These are phyloP conservation scores for Rhodomyrtus psidioides DNA, from an alignment of 441 rosid genomes.

Conservation along the genomic window DNA sequence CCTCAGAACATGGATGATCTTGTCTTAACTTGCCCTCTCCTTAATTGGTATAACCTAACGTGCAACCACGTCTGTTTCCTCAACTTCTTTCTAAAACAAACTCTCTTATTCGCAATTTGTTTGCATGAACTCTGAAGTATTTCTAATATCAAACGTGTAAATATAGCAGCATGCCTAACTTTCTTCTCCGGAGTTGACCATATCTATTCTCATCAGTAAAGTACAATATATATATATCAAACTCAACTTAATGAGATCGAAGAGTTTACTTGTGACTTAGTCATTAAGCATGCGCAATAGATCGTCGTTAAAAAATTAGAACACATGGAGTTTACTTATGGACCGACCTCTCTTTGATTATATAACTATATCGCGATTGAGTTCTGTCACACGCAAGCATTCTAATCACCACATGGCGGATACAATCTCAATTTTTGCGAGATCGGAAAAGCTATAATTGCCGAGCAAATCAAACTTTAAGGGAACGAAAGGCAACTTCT, in stretches of 20 bases:
- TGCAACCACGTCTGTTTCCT: background rate
- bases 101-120: too few species aligned
- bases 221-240: background rate
- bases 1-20: background rate
- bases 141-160: background rate
- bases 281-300: background rate
- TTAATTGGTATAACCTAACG: background rate
- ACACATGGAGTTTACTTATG: background rate
- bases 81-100: too few species aligned
- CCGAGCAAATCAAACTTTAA: background rate
- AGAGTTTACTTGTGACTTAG: background rate
- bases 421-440: background rate
- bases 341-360: background rate
- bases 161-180: background rate
- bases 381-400: background rate
- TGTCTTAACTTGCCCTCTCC: background rate
- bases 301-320: background rate
- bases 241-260: background rate
- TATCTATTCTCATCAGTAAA: background rate
- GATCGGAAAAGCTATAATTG: background rate
- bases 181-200: background rate
- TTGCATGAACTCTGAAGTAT: background rate
- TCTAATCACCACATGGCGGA: accelerated
- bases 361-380: background rate
- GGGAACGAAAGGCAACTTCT: background rate